phyloP scores from a whole-genome alignment of 371 early-diverging fungal species.

The Mortierella sp. region DNA sequence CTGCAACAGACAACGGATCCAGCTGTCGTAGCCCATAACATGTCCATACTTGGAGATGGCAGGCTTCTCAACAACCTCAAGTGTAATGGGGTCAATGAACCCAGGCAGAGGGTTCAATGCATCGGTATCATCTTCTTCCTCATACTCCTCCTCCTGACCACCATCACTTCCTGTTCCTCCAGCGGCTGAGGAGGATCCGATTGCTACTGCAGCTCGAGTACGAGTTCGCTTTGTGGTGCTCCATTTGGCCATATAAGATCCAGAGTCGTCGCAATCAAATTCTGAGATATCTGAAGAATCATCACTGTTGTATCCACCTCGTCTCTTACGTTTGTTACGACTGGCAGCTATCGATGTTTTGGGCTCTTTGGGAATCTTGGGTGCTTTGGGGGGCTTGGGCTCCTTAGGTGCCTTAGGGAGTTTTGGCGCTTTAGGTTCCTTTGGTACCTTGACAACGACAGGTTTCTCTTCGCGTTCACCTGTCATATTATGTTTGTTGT shows the following conservation, averaged over 20 bases:
- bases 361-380: slow-evolving; percentile 31
- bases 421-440: slow-evolving; percentile 38
- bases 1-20: slow-evolving; percentile 91
- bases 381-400: slow-evolving; percentile 46
- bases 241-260: slow-evolving; percentile 70
- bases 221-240: slow-evolving; percentile 62
- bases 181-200: slow-evolving; percentile 20
- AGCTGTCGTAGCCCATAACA: slow-evolving; percentile 95
- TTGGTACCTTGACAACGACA: slow-evolving; percentile 17
- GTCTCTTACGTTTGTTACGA: slow-evolving; percentile 62
- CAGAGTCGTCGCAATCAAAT: slow-evolving; percentile 74
- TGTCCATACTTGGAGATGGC: slow-evolving; percentile 97
- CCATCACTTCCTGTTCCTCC: slow-evolving; percentile 36
- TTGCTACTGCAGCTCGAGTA: slow-evolving; percentile 33
- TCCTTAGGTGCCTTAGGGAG: slow-evolving; percentile 44
- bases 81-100: slow-evolving; percentile 93
- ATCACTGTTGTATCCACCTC: slow-evolving; percentile 62
- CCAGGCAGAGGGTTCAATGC: slow-evolving; percentile 89
- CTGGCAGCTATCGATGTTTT: slow-evolving; percentile 56
- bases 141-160: slow-evolving; percentile 44
- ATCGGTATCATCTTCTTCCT: slow-evolving; percentile 58
- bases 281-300: slow-evolving; percentile 69
- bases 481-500: slow-evolving; percentile 63
- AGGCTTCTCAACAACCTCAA: slow-evolving; percentile 91
- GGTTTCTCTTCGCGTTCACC: slow-evolving; percentile 52